Base-by-base conservation (phyloP, 331 rosid species). In the Rhamnella rubrinervis region DNA sequence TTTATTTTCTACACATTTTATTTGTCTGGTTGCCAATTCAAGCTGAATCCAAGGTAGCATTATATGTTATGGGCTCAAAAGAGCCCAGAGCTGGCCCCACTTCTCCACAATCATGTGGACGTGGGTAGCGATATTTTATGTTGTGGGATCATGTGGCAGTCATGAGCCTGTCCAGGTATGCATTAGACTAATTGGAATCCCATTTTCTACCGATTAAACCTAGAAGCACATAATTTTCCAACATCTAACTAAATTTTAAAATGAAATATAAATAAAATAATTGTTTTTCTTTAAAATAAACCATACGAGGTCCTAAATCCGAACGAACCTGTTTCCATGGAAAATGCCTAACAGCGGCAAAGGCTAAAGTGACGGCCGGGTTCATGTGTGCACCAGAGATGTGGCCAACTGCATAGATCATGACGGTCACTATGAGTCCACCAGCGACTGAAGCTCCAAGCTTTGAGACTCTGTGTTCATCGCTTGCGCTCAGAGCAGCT, bases 371-470 rank as follows among this genome's bases (percentile, higher is more conserved):
- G 38, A 92, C 96, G 0, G 93, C 93, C 0, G 96, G 98, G 76
- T 92, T 92, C 91, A 89, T 88, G 66, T 92, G 98, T 8, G 93
- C 96, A 0, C 96, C 93, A 5, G 98, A 89, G 75, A 92, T 82
- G 72, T 92, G 98, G 23, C 98, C 96, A 2, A 89, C 95, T 0
- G 93, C 77, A 63, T 92, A 88, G 67, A 92, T 92, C 98, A 92
- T 83, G 18, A 85, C 89, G 0, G 85, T 88, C 35, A 92, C 95
- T 2, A 87, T 77, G 28, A 88, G 82, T 2, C 98, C 98, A 51
- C 87, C 89, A 16, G 88, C 88, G 1, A 92, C 66, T 28, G 96
- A 87, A 18, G 96, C 98, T 77, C 73, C 98, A 1, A 92, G 80
- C 73, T 80, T 83, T 28, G 96, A 80, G 1, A 90, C 87, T 70